Conservation (phyloP, 1,284 basidiomycete species). For the Ceratobasidium sp. region DNA sequence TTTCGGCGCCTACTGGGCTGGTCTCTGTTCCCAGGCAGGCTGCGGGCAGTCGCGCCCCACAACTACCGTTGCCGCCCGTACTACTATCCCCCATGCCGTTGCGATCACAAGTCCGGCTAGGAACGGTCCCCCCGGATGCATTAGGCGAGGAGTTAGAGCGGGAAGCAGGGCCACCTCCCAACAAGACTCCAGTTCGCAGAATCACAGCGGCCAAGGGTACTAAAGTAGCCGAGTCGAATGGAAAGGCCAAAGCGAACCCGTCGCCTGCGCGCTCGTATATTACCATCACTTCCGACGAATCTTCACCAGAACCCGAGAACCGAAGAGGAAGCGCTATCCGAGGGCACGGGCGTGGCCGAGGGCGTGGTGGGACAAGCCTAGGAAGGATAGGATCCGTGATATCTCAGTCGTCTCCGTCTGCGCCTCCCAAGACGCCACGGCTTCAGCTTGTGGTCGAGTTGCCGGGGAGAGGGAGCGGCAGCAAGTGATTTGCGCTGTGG, state of each 20-base stretch:
- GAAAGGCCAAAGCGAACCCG: background rate
- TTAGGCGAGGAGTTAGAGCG: constrained; percentile 17
- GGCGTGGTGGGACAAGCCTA: background rate
- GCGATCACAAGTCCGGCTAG: constrained; percentile 5
- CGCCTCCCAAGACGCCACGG: background rate
- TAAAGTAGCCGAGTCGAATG: background rate
- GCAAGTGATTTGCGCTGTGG: background rate
- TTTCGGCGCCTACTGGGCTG: background rate
- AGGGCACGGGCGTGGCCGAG: constrained; percentile 3
- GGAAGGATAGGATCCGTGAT: background rate
- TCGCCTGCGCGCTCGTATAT: constrained; percentile 28
- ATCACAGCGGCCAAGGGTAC: background rate
- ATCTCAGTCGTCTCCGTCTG: background rate
- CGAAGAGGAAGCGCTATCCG: background rate
- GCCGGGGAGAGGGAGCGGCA: background rate
- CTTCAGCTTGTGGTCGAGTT: constrained; percentile 24
- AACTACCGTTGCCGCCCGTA: background rate
- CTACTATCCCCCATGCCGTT: constrained; percentile 3
- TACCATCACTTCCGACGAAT: constrained; percentile 18
- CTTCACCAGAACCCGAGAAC: constrained; percentile 3
- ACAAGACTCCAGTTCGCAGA: background rate
- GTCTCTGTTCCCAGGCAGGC: background rate
- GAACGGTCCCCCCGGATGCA: constrained; percentile 15
- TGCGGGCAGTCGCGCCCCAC: background rate
- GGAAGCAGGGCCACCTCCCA: background rate